Percentiles rank a stretch among this genome's conserved stretches.
phyloP scores from a whole-genome alignment of 2,329 filamentous ascomycete genomes.

The Arthrobotrys sinensis region DNA sequence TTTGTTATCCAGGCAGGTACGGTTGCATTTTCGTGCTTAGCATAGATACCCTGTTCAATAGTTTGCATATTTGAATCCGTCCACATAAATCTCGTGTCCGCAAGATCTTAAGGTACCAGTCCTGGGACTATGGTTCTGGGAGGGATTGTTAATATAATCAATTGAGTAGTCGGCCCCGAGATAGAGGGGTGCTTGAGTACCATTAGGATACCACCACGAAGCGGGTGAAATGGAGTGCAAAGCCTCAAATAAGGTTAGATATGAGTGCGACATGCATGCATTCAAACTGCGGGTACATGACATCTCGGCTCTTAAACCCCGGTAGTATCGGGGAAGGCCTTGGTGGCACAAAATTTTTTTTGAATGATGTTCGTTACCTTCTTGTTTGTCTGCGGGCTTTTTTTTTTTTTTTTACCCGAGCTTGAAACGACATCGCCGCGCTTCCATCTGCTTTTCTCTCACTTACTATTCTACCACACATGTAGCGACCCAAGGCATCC shows the following conservation, averaged over 20 bases:
- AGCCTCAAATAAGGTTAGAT: too few species aligned
- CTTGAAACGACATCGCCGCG: constrained; percentile 18
- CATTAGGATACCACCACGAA: too few species aligned
- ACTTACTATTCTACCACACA: constrained; percentile 11
- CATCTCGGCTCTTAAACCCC: neutral
- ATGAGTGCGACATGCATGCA: neutral
- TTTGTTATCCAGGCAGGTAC: neutral
- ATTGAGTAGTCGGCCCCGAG: neutral
- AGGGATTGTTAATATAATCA: too few species aligned
- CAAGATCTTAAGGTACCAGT: neutral
- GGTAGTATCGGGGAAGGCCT: neutral
- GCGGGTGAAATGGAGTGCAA: too few species aligned
- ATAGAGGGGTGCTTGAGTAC: neutral
- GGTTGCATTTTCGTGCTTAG: constrained; percentile 33
- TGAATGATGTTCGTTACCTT: neutral
- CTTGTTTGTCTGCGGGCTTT: constrained; percentile 4
- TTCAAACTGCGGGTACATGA: neutral
- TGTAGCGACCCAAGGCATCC: constrained; percentile 46
- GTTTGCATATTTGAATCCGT: constrained; percentile 9
- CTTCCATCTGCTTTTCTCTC: neutral
- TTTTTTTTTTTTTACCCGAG: constrained; percentile 36
- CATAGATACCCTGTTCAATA: constrained; percentile 43
- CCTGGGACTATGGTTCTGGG: neutral
- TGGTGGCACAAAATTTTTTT: constrained; percentile 2
- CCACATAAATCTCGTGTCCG: neutral